Percentiles rank a stretch among this genome's conserved stretches.
These are phyloP conservation scores for Alopecurus myosuroides DNA, from an alignment of 176 grass and related monocot genomes.

Conservation along the genomic window DNA sequence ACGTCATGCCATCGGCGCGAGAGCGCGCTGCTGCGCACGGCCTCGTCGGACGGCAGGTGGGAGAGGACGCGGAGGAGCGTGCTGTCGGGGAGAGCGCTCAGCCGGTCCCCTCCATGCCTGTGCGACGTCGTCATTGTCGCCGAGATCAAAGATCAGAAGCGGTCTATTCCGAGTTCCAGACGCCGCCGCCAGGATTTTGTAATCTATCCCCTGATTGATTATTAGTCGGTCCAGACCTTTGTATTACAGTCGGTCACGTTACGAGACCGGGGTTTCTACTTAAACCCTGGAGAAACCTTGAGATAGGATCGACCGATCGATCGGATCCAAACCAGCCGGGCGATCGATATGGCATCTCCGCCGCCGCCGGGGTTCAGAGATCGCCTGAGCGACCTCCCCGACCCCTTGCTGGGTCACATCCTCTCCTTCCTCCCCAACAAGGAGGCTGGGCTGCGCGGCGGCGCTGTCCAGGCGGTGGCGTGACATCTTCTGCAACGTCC, in stretches of 20 bases:
- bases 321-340: background rate
- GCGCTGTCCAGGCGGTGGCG: background rate
- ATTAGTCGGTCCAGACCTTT: background rate
- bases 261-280: too few species aligned
- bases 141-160: background rate
- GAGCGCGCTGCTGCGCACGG: background rate
- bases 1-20: background rate
- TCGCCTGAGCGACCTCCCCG: background rate
- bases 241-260: background rate
- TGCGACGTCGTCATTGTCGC: background rate
- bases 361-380: background rate
- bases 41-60: background rate
- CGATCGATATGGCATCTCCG: background rate
- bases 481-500: background rate
- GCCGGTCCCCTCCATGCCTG: background rate
- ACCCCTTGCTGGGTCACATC: background rate
- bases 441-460: background rate
- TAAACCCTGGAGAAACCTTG: background rate
- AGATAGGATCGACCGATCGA: too few species aligned
- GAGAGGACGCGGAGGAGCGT: background rate
- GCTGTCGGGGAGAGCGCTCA: background rate
- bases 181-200: background rate
- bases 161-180: background rate
- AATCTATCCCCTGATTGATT: background rate
- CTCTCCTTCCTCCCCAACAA: slow-evolving; percentile 9